Evolutionary conservation across 331 rosid genomes (phyloP).

Genomic region (Ulmus americana): DNA sequence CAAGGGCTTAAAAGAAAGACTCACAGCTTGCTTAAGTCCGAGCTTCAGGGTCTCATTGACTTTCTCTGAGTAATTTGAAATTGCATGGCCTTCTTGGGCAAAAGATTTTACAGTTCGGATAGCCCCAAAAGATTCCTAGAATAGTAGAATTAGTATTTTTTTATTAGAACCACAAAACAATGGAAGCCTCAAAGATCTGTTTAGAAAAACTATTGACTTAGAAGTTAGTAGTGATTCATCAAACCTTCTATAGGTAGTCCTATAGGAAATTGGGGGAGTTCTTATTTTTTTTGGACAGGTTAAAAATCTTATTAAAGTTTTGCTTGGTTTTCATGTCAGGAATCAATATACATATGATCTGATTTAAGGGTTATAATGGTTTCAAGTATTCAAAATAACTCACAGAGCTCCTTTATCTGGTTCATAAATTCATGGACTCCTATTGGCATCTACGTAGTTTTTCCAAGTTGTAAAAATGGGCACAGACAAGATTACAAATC

Average conservation of each 20-base stretch:
- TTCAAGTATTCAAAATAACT: neutral
- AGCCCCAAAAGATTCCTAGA: slow-evolving; percentile 85
- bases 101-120: slow-evolving; percentile 78
- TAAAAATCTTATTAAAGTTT: neutral
- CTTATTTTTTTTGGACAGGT: neutral
- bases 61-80: slow-evolving; percentile 68
- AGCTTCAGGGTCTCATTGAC: slow-evolving; percentile 68
- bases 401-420: too few relatives aligned
- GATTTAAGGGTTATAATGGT: neutral
- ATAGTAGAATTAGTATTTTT: too few relatives aligned
- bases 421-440: too few relatives aligned
- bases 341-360: neutral
- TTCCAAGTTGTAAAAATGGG: neutral
- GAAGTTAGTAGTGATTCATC: neutral
- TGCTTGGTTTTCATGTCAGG: too few relatives aligned
- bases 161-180: neutral
- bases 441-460: too few relatives aligned
- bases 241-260: neutral
- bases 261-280: neutral
- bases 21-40: slow-evolving; percentile 84
- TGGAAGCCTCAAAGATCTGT: neutral
- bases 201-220: neutral
- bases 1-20: slow-evolving; percentile 18
- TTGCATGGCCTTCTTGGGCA: slow-evolving; percentile 67
- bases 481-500: neutral